Conservation (phyloP, 768 basidiomycete genomes). For the Piloderma croceum region DNA sequence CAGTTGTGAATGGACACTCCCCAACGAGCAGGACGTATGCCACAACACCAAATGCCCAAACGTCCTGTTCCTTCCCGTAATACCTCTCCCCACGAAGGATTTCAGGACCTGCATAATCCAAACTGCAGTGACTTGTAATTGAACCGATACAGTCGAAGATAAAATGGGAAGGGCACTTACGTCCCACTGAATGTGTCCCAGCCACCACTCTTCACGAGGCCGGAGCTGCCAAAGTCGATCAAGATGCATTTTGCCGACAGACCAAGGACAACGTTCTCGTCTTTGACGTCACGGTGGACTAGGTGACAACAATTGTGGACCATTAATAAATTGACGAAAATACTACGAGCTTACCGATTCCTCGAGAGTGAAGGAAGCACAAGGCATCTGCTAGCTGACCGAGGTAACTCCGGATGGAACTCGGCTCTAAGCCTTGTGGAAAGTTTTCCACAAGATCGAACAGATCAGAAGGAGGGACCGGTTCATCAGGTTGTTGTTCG, state of each 20-base stretch:
- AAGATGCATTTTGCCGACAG: slow-evolving; percentile 79
- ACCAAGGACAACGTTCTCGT: slow-evolving; percentile 90
- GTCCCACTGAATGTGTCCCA: slow-evolving; percentile 94
- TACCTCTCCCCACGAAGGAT: slow-evolving; percentile 94
- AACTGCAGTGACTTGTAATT: slow-evolving; percentile 32
- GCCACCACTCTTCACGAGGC: slow-evolving; percentile 73
- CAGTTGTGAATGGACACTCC: slow-evolving; percentile 88
- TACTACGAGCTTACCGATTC: slow-evolving; percentile 64
- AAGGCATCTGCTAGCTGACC: slow-evolving; percentile 93
- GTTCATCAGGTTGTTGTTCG: slow-evolving; percentile 45
- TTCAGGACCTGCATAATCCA: slow-evolving; percentile 95
- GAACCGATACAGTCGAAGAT: not conserved
- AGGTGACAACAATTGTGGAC: slow-evolving; percentile 10
- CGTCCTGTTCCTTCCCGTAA: slow-evolving; percentile 93
- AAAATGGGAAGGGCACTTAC: slow-evolving; percentile 42
- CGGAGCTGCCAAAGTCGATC: slow-evolving; percentile 96
- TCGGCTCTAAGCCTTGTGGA: slow-evolving; percentile 77
- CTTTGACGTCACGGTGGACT: slow-evolving; percentile 98
- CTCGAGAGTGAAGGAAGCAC: slow-evolving; percentile 81
- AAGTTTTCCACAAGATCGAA: slow-evolving; percentile 92
- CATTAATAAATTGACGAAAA: slow-evolving; percentile 1
- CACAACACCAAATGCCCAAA: slow-evolving; percentile 97
- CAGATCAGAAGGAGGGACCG: slow-evolving; percentile 68
- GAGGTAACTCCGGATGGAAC: slow-evolving; percentile 73
- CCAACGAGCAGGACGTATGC: slow-evolving; percentile 91